Conservation (phyloP, 2,329 filamentous ascomycete genomes). For the Parascedosporium putredinis region DNA sequence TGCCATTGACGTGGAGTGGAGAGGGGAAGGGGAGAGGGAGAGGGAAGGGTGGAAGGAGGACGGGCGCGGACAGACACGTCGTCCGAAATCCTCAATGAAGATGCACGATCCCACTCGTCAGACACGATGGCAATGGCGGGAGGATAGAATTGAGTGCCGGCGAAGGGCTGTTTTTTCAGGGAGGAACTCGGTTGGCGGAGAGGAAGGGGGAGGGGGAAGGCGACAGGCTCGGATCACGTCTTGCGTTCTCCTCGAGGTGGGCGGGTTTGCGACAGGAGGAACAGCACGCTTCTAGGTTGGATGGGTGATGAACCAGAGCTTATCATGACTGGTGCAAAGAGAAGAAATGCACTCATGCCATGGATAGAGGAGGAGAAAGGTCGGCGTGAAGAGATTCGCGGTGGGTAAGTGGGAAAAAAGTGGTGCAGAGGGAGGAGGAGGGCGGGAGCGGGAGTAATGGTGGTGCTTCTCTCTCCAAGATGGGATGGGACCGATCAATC, state of each 20-base stretch:
- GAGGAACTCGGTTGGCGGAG: background rate
- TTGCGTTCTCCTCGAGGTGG: background rate
- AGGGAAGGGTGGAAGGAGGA: background rate
- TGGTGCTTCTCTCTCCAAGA: constrained; percentile 7
- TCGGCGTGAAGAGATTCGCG: background rate
- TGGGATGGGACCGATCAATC: constrained; percentile 1
- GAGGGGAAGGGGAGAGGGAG: background rate
- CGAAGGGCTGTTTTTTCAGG: background rate
- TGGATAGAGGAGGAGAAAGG: background rate
- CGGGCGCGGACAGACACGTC: background rate
- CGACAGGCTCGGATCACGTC: constrained; percentile 6
- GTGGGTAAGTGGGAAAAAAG: constrained; percentile 1
- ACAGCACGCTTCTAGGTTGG: constrained; percentile 1
- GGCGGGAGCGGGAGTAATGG: background rate
- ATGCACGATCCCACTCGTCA: background rate
- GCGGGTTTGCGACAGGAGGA: constrained; percentile 6
- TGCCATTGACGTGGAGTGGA: constrained; percentile 38
- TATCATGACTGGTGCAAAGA: constrained; percentile 6
- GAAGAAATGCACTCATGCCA: constrained; percentile 1
- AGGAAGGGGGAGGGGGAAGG: constrained; percentile 1
- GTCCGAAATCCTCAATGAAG: background rate
- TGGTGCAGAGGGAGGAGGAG: constrained; percentile 6
- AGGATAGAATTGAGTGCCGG: constrained; percentile 1
- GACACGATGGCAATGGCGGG: background rate
- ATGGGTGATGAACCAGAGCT: background rate